Conservation (phyloP, 768 basidiomycete genomes). For the Collybiopsis confluens region DNA sequence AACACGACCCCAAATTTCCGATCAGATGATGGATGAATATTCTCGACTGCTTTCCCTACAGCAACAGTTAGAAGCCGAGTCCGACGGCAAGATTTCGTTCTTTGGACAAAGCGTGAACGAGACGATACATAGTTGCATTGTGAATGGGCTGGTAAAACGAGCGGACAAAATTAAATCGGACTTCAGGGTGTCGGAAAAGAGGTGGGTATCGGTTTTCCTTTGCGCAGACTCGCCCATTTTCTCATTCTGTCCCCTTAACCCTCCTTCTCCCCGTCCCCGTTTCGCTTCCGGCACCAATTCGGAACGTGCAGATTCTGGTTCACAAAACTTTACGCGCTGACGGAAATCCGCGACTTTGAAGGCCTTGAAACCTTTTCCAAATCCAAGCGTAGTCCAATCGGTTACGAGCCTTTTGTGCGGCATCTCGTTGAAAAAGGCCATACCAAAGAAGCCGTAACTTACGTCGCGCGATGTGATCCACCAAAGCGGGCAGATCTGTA, state of each 20-base stretch:
- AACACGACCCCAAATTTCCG: neutral
- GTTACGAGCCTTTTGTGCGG: constrained; percentile 87
- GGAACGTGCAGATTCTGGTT: constrained; percentile 93
- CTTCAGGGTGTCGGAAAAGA: constrained; percentile 93
- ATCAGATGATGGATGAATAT: constrained; percentile 89
- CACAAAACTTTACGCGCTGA: constrained; percentile 80
- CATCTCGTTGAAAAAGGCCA: constrained; percentile 75
- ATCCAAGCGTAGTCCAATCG: constrained; percentile 89
- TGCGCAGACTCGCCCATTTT: too few species aligned
- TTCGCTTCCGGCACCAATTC: too few species aligned
- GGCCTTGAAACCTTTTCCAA: constrained; percentile 81
- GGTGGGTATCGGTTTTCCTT: constrained; percentile 42
- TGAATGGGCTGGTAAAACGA: constrained; percentile 77
- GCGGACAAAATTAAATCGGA: constrained; percentile 88
- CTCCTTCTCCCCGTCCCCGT: too few species aligned
- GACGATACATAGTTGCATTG: constrained; percentile 73
- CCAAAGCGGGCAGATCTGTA: constrained; percentile 83
- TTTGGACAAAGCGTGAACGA: constrained; percentile 85
- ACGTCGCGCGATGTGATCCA: constrained; percentile 81
- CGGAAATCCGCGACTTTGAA: constrained; percentile 79
- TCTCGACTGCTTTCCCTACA: constrained; percentile 73
- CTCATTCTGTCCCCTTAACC: constrained; percentile 4
- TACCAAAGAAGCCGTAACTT: constrained; percentile 68
- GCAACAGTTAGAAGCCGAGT: constrained; percentile 84
- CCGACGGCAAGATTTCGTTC: constrained; percentile 72